Evolutionary conservation across 805 yeast genomes (phyloP).

Genomic region (Cyberlindnera euphorbiae): DNA sequence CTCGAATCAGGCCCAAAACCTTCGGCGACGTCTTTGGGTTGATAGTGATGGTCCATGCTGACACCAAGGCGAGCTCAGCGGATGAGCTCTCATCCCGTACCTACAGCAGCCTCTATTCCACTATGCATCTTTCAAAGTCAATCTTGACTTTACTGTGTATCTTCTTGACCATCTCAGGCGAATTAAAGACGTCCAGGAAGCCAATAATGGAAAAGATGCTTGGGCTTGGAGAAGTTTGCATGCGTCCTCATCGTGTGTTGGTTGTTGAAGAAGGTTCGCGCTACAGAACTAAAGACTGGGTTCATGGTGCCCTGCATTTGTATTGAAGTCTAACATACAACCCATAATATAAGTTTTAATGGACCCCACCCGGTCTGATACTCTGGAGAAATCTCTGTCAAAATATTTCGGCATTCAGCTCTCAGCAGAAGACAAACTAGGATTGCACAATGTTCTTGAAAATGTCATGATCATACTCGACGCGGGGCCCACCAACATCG

Average conservation of each 20-base stretch:
- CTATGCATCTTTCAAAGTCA: slow-evolving; percentile 40
- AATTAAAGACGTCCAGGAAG: no score
- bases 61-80: slow-evolving; percentile 26
- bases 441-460: no score
- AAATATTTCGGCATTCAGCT: no score
- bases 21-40: slow-evolving; percentile 30
- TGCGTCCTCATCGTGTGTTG: background rate
- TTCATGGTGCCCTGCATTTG: background rate
- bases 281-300: background rate
- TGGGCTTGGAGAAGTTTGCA: no score
- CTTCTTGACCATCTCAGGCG: slow-evolving; percentile 39
- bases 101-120: slow-evolving; percentile 44
- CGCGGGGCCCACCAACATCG: no score
- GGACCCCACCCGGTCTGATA: no score
- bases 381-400: no score
- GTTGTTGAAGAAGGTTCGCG: background rate
- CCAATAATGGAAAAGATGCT: no score
- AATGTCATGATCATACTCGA: no score
- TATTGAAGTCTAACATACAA: background rate
- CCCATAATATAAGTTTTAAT: no score
- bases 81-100: slow-evolving; percentile 27
- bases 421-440: no score
- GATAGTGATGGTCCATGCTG: slow-evolving; percentile 47
- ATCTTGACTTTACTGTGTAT: slow-evolving; percentile 31
- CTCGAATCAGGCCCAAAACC: slow-evolving; percentile 24